Percentiles rank a stretch among this genome's conserved stretches.
Evolutionary conservation across 768 basidiomycete genomes (phyloP).

Genomic region (Podaxis sp.): DNA sequence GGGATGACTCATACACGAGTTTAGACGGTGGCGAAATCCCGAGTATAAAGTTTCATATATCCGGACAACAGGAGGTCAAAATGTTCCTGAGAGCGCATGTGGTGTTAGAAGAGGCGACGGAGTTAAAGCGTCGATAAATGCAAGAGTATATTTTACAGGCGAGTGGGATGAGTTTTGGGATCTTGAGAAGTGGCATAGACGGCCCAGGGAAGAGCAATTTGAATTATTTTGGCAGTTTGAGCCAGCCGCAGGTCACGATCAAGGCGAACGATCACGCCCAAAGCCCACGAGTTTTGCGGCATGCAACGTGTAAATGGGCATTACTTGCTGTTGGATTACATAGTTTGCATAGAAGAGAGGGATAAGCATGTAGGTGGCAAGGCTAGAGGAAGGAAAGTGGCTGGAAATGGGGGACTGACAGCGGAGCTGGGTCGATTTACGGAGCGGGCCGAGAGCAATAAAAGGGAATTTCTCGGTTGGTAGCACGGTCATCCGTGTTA

Average conservation of each 20-base stretch:
- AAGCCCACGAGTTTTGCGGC: not conserved
- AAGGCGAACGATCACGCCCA: not conserved
- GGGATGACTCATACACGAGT: not conserved
- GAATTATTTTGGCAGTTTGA: not conserved
- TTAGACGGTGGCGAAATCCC: not conserved
- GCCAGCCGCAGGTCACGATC: not conserved
- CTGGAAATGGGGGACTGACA: not conserved
- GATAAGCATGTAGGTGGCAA: slow-evolving; percentile 7
- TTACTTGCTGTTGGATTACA: not conserved
- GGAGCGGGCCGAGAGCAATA: slow-evolving; percentile 21
- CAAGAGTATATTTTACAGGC: not conserved
- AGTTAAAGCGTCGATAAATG: slow-evolving; percentile 25
- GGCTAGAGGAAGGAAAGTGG: slow-evolving; percentile 3
- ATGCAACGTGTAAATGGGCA: not conserved
- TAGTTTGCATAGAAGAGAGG: not conserved
- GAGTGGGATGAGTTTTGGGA: not conserved
- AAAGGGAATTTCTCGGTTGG: slow-evolving; percentile 25
- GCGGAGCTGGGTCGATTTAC: slow-evolving; percentile 20
- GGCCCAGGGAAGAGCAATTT: not conserved
- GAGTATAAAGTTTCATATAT: not conserved
- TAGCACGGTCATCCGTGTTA: slow-evolving; percentile 19
- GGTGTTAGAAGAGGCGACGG: slow-evolving; percentile 28
- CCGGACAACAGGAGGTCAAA: not conserved
- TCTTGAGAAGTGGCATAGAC: not conserved
- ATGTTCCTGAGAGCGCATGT: slow-evolving; percentile 1